A percentile compares a stretch with the other conserved stretches of the same genome.
These are phyloP conservation scores for Geum urbanum DNA, from an alignment of 306 rosid genomes.

Conservation along the genomic window DNA sequence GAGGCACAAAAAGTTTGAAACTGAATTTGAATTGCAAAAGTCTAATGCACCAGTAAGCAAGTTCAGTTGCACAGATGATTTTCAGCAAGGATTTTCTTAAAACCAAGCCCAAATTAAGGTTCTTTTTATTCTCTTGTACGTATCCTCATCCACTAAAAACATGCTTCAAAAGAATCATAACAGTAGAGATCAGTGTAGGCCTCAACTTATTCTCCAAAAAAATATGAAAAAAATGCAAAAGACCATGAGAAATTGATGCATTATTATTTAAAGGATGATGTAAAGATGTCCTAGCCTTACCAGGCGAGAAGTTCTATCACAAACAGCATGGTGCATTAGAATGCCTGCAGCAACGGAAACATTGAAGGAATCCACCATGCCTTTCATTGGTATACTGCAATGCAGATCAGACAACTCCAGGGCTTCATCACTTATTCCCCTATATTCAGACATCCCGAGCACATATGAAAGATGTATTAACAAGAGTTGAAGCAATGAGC, in stretches of 20 bases:
- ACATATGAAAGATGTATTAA: not conserved
- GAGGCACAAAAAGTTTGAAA: not conserved
- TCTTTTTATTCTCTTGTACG: not conserved
- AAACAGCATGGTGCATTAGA: slow-evolving; percentile 94
- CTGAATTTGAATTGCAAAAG: not conserved
- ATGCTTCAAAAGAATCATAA: not conserved
- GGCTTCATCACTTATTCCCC: slow-evolving; percentile 88
- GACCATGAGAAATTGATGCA: not conserved
- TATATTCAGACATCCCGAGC: slow-evolving; percentile 26
- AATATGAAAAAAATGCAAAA: not conserved
- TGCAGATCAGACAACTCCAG: slow-evolving; percentile 75
- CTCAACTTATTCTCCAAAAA: not conserved
- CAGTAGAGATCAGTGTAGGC: not conserved
- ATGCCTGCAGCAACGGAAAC: slow-evolving; percentile 96
- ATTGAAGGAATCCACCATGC: slow-evolving; percentile 95
- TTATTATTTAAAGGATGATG: not conserved
- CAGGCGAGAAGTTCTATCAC: slow-evolving; percentile 67
- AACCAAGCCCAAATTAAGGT: not conserved
- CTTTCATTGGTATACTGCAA: slow-evolving; percentile 88
- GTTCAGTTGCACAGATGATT: too few species aligned
- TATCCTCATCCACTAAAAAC: not conserved
- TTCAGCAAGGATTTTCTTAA: too few species aligned
- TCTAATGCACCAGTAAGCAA: not conserved
- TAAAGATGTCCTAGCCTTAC: slow-evolving; percentile 37
- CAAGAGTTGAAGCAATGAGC: not conserved